Conservation (phyloP, 2,329 filamentous ascomycete genomes). For the Colletotrichum karsti region DNA sequence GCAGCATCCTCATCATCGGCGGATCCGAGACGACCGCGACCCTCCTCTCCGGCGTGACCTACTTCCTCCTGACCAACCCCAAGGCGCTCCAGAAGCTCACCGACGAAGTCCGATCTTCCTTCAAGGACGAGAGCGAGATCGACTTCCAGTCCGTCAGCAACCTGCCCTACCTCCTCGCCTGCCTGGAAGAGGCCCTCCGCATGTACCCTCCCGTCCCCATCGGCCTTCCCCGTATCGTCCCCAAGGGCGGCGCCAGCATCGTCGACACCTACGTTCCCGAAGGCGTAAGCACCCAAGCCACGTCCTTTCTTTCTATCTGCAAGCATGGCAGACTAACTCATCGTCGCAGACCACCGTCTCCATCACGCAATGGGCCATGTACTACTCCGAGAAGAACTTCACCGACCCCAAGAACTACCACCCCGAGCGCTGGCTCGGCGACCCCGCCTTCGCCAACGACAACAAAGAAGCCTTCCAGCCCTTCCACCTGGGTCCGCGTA, state of each 20-base stretch:
- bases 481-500: slow-evolving; percentile 56
- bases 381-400: slow-evolving; percentile 42
- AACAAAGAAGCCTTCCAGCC: slow-evolving; percentile 51
- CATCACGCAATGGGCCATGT: slow-evolving; percentile 42
- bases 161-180: slow-evolving; percentile 48
- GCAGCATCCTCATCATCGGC: slow-evolving; percentile 36
- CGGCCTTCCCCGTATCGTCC: slow-evolving; percentile 37
- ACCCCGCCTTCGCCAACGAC: slow-evolving; percentile 33
- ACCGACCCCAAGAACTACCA: slow-evolving; percentile 40
- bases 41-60: slow-evolving; percentile 36
- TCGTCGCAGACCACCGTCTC: slow-evolving; percentile 45
- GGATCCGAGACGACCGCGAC: slow-evolving; percentile 46
- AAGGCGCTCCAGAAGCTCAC: slow-evolving; percentile 38
- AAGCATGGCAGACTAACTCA: no score
- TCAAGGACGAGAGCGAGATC: slow-evolving; percentile 45
- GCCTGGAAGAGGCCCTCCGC: slow-evolving; percentile 51
- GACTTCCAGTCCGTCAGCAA: slow-evolving; percentile 37
- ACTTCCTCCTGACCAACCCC: slow-evolving; percentile 40
- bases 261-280: slow-evolving; percentile 41
- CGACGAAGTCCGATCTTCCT: slow-evolving; percentile 46
- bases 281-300: slow-evolving; percentile 32
- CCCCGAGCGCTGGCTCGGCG: slow-evolving; percentile 41
- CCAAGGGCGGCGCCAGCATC: slow-evolving; percentile 42
- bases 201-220: slow-evolving; percentile 43
- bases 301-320: no score